Conservation (phyloP, 1,284 basidiomycete genomes). For the Leccinum pachyderme region DNA sequence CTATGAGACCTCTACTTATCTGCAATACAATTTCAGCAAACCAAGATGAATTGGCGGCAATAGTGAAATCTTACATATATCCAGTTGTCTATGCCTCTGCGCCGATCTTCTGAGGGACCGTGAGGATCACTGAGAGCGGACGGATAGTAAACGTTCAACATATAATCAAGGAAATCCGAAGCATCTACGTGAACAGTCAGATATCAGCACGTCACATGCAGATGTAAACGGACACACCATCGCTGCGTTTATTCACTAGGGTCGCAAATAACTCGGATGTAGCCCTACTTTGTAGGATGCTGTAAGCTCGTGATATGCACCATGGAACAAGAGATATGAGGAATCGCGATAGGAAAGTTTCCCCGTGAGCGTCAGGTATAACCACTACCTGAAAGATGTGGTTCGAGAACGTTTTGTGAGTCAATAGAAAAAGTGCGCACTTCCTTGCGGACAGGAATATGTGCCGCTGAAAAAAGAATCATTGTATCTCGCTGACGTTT, state of each 20-base stretch:
- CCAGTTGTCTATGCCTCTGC: slow-evolving; percentile 61
- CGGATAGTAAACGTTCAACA: slow-evolving; percentile 47
- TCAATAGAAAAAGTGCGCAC: slow-evolving; percentile 38
- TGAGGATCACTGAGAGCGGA: slow-evolving; percentile 39
- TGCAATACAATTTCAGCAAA: slow-evolving; percentile 32
- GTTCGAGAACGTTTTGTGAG: neutral
- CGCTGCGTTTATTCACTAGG: slow-evolving; percentile 73
- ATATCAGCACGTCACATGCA: neutral
- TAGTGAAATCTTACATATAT: slow-evolving; percentile 53
- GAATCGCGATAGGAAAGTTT: slow-evolving; percentile 41
- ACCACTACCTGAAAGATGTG: slow-evolving; percentile 40
- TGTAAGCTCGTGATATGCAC: slow-evolving; percentile 51
- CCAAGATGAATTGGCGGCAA: slow-evolving; percentile 1
- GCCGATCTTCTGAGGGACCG: slow-evolving; percentile 41
- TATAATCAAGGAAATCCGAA: slow-evolving; percentile 42
- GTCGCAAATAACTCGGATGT: slow-evolving; percentile 64
- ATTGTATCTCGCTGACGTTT: slow-evolving; percentile 59
- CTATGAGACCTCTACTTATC: slow-evolving; percentile 78
- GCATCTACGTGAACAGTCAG: slow-evolving; percentile 40
- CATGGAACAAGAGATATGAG: slow-evolving; percentile 57
- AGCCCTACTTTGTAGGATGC: slow-evolving; percentile 56
- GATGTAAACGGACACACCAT: slow-evolving; percentile 42
- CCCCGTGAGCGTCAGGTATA: slow-evolving; percentile 36
- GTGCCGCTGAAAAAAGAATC: slow-evolving; percentile 61
- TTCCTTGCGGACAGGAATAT: slow-evolving; percentile 64